Base-by-base conservation (phyloP, 495 filamentous ascomycete species). In the Penicillium salamii region DNA sequence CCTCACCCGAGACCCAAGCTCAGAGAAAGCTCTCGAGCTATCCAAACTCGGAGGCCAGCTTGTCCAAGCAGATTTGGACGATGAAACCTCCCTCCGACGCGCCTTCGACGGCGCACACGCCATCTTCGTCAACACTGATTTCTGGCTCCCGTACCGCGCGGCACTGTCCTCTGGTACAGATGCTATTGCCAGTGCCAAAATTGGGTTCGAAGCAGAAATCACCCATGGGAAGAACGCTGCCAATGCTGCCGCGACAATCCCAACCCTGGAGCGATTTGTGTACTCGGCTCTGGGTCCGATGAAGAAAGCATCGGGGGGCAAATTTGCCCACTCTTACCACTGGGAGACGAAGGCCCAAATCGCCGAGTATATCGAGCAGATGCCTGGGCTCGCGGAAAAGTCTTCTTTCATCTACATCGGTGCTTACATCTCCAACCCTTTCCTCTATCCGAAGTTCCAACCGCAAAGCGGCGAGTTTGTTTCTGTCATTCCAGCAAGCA, bases 41-140 rank as follows among this genome's bases (percentile, higher is more conserved):
- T 54, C 50, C 19, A 49, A 53, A 12, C 59, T 59, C 34, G 81
- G 80, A 14, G 74, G 75, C 23, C 75, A 79, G 14, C 37, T 83
- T 3, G 66, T 79, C 4, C 33, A 62, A 26, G 78, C 63, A 7
- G 69, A 82, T 41, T 63, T 80, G 6, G 55, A 72, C 42, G 67
- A 78, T 24, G 43, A 66, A 28, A 52, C 51, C 2, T 71, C 72
- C 1, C 66, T 84, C 1, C 53, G 54, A 2, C 23, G 32, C 12
- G 80, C 78, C 15, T 76, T 84, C 54, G 29, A 55, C 5, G 74
- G 70, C 24, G 74, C 73, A 3, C 61, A 68, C 35, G 74, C 65
- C 21, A 75, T 83, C 58, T 84, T 81, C 55, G 61, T 66, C 44
- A 70, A 74, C 39, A 83, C 79, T 0, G 76, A 83, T 39, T 83